Conservation (phyloP, 768 basidiomycete genomes). For the Hypholoma fasciculare region DNA sequence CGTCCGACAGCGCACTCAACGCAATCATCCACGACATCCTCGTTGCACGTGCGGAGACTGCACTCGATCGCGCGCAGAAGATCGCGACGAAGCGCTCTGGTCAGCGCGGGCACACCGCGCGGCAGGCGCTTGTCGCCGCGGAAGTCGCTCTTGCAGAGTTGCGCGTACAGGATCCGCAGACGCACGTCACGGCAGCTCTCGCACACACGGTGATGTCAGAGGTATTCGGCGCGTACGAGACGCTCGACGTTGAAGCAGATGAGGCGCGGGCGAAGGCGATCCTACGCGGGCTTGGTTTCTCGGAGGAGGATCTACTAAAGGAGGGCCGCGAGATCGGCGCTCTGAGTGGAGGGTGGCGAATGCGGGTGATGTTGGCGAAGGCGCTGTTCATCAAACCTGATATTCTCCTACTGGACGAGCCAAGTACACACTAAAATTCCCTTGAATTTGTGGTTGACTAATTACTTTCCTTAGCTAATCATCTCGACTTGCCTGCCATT, state of each 20-base stretch:
- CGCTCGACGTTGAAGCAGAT: conserved; percentile 37
- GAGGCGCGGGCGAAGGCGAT: conserved; percentile 52
- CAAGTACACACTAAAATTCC: conserved; percentile 24
- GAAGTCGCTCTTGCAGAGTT: conserved; percentile 40
- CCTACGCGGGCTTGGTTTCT: conserved; percentile 62
- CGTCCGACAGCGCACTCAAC: conserved; percentile 20
- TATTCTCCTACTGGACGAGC: conserved; percentile 61
- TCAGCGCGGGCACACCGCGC: conserved; percentile 55
- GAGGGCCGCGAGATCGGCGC: conserved; percentile 38
- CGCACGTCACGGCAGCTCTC: conserved; percentile 28
- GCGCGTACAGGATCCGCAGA: conserved; percentile 25
- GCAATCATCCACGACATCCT: conserved; percentile 25
- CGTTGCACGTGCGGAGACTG: conserved; percentile 15
- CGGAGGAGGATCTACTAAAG: conserved; percentile 27
- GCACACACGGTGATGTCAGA: conserved; percentile 23
- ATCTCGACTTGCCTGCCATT: conserved; percentile 52
- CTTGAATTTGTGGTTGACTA: not conserved
- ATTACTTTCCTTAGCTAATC: conserved; percentile 33
- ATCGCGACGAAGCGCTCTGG: conserved; percentile 55
- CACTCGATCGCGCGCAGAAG: conserved; percentile 38
- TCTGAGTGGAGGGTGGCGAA: conserved; percentile 68
- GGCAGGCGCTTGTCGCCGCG: conserved; percentile 47
- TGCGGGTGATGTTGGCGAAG: conserved; percentile 57
- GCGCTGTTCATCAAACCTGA: conserved; percentile 58
- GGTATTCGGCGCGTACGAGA: conserved; percentile 27